Evolutionary conservation across 2,329 filamentous ascomycete genomes (phyloP), one percentile per base, ranked within the genome.

Genomic region (Fusarium citri): DNA sequence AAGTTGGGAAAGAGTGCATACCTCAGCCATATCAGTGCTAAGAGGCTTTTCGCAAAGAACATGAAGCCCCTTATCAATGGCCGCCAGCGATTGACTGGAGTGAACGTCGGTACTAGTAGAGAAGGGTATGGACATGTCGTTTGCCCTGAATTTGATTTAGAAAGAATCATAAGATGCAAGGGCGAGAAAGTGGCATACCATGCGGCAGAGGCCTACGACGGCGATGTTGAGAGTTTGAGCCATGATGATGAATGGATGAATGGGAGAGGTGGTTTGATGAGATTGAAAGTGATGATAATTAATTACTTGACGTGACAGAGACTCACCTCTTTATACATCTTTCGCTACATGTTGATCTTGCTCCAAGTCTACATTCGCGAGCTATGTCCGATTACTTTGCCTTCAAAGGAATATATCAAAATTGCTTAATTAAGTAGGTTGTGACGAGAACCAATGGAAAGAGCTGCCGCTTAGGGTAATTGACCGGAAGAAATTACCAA

Each of bases 31-130:
- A 15, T 71, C 67, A 18, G 69, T 81, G 59, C 82, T 86, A 31
- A 88, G 74, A 3, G 87, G 87, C 80, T 89, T 89, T 80, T 89
- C 87, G 71, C 86, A 88, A 18, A 89, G 77, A 0, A 89, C 86
- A 70, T 89, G 87, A 69, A 85, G 82, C 45, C 84, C 81, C 11
- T 80, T 81, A 53, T 86, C 76, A 54, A 89, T 88, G 14, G 86
- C 86, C 69, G 84, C 83, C 72, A 88, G 85, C 3, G 87, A 83
- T 68, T 89, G 85, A 67, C 87, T 81, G 0, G 87, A 87, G 69
- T 90, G 88, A 15, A 84, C 87, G 1, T 85, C 86, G 15, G 85
- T 86, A 1, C 82, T 69, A 59, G 77, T 79, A 76, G 40, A 86
- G 76, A 46, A 85, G 81, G 66, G 84, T 85, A 49, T 83, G 74